phyloP scores from a whole-genome alignment of 2,329 filamentous ascomycete genomes.

The Aureobasidium vineae region DNA sequence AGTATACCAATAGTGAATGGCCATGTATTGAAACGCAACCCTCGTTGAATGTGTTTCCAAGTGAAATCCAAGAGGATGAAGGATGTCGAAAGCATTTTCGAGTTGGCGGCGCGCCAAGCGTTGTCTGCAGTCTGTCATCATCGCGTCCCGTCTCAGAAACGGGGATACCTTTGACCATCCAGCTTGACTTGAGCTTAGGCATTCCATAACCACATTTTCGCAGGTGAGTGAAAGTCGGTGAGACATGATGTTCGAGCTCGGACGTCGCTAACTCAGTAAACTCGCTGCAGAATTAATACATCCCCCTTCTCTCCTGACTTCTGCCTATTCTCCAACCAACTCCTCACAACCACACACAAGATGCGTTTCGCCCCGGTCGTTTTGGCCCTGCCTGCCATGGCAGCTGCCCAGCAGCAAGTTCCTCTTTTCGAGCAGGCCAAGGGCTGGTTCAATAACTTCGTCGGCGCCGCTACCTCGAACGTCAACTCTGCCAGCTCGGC shows the following conservation, averaged over 20 bases:
- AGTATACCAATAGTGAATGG: neutral
- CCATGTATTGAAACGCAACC: neutral
- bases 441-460: slow-evolving; percentile 54
- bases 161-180: neutral
- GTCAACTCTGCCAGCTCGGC: slow-evolving; percentile 43
- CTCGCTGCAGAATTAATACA: neutral
- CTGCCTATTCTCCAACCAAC: neutral
- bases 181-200: neutral
- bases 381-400: slow-evolving; percentile 52
- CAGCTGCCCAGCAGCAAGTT: slow-evolving; percentile 56
- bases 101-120: slow-evolving; percentile 1
- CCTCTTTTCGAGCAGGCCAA: slow-evolving; percentile 62
- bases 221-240: slow-evolving; percentile 15
- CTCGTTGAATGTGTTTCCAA: neutral
- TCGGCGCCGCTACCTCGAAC: slow-evolving; percentile 54
- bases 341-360: slow-evolving; percentile 24
- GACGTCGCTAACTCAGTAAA: neutral
- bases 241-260: neutral
- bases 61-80: neutral
- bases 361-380: slow-evolving; percentile 57
- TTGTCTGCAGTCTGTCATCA: slow-evolving; percentile 17
- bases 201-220: slow-evolving; percentile 8
- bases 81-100: neutral
- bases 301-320: slow-evolving; percentile 5
- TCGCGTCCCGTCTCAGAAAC: neutral